Evolutionary conservation across 2,329 filamentous ascomycete species (phyloP).

Genomic region (Aureobasidium sp.): DNA sequence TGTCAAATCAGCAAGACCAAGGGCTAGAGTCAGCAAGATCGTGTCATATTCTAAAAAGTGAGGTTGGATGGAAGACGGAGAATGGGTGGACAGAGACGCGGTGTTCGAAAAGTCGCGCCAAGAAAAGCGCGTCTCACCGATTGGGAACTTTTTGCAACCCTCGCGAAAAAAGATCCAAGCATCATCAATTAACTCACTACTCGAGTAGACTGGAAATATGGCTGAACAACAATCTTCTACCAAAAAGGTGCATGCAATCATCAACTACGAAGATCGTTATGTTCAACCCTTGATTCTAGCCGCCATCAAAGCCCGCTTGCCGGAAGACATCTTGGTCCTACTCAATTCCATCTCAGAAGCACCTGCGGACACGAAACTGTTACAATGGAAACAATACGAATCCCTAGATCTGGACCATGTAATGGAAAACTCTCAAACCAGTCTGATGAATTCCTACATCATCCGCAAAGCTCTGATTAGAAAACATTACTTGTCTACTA

Average conservation of each 20-base stretch:
- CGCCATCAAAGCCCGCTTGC: constrained; percentile 72
- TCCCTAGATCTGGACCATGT: constrained; percentile 84
- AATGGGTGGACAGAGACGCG: not conserved
- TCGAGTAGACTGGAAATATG: not conserved
- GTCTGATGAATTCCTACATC: constrained; percentile 88
- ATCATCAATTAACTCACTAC: not conserved
- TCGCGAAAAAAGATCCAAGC: not conserved
- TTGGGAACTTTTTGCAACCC: not conserved
- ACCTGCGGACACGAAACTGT: constrained; percentile 54
- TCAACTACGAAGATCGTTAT: constrained; percentile 90
- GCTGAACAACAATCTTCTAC: not conserved
- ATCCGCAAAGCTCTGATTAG: constrained; percentile 97
- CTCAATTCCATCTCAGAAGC: constrained; percentile 62
- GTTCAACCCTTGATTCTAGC: constrained; percentile 86
- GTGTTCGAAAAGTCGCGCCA: not conserved
- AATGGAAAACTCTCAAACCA: constrained; percentile 65
- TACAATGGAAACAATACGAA: constrained; percentile 92
- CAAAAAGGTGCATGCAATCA: constrained; percentile 34
- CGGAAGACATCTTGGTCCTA: constrained; percentile 44
- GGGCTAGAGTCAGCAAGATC: not conserved
- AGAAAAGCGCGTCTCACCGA: not conserved
- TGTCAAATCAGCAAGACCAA: not conserved
- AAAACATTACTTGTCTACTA: constrained; percentile 92
- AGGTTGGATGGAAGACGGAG: not conserved
- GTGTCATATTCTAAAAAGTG: too few relatives aligned